phyloP scores from a whole-genome alignment of 306 rosid species.

The Cucumis hystrix region DNA sequence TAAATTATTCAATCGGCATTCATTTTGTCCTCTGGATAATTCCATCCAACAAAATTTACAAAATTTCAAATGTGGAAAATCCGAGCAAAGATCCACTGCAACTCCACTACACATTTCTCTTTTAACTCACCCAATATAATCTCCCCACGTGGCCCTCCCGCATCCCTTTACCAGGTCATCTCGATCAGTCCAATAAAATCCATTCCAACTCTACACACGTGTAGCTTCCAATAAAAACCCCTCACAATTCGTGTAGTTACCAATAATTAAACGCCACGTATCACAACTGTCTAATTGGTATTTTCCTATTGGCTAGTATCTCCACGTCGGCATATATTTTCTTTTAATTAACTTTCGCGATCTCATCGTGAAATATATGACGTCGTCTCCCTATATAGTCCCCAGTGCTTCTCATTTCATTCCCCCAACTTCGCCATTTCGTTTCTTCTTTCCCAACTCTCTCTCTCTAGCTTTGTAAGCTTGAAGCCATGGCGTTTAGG shows the following conservation, averaged over 20 bases:
- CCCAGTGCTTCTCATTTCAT: background rate
- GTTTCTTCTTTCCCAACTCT: background rate
- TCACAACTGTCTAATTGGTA: background rate
- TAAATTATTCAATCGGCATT: background rate
- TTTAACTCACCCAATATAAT: background rate
- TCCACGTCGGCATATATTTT: background rate
- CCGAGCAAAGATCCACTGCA: background rate
- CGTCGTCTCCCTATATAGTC: slow-evolving; percentile 5
- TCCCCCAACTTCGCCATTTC: background rate
- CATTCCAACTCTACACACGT: background rate
- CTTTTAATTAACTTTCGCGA: background rate
- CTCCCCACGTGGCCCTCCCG: background rate
- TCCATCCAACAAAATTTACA: background rate
- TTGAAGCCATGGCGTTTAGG: slow-evolving; percentile 63
- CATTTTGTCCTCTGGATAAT: background rate
- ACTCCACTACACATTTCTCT: background rate
- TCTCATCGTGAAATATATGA: background rate
- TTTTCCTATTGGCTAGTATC: background rate
- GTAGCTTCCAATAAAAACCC: background rate
- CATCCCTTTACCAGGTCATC: background rate
- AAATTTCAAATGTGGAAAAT: background rate
- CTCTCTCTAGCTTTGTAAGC: background rate
- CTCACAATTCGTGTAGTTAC: slow-evolving; percentile 5
- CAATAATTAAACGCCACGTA: background rate
- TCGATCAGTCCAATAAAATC: background rate